A percentile compares a stretch with the other conserved stretches of the same genome.
Conservation (phyloP, 345 rosid genomes). For the Lepidium sativum region DNA sequence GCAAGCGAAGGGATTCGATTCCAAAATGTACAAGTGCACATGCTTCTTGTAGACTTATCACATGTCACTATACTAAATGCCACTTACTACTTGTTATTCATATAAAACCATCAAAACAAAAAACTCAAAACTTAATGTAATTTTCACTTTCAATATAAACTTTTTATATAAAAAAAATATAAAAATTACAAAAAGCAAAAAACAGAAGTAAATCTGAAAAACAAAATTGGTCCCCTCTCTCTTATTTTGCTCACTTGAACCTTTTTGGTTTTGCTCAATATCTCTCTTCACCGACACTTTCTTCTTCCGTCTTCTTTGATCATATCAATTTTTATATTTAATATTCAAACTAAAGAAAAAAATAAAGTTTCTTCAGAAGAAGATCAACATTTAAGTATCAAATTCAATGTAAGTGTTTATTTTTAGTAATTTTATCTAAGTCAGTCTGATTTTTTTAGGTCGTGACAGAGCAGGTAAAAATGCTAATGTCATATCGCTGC, state of each 20-base stretch:
- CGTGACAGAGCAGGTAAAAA: conserved; percentile 26
- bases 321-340: background rate
- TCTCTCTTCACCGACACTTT: conserved; percentile 11
- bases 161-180: background rate
- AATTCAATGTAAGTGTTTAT: conserved; percentile 1
- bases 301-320: conserved; percentile 17
- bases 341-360: background rate
- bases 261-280: conserved; percentile 17
- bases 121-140: background rate
- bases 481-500: conserved; percentile 22
- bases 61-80: too few species aligned
- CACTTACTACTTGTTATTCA: conserved; percentile 11
- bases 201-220: conserved; percentile 10
- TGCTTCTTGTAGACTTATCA: too few species aligned
- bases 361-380: background rate
- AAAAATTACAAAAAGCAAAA: conserved; percentile 7
- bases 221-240: conserved; percentile 26
- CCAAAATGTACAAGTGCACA: too few species aligned
- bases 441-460: background rate
- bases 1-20: too few species aligned
- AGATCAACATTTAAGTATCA: conserved; percentile 10
- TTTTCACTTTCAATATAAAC: background rate
- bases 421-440: background rate
- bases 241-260: conserved; percentile 20
- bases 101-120: conserved; percentile 16